Percentiles rank a stretch among this genome's conserved stretches.
Evolutionary conservation across 257 asterid species (phyloP).

Genomic region (Nicotiana otophora): DNA sequence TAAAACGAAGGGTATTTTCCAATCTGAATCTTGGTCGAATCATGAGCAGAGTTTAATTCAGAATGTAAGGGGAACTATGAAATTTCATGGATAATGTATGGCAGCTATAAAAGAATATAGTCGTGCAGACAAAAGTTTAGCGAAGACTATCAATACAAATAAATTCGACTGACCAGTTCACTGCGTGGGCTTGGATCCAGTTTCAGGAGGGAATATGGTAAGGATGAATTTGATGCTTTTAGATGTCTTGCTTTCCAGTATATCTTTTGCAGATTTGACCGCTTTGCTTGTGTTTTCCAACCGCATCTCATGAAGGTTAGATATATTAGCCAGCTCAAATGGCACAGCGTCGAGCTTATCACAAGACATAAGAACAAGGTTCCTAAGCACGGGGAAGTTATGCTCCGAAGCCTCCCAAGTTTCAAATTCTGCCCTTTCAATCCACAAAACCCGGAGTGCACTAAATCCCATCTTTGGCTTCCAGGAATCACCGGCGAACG

Average conservation of each 20-base stretch:
- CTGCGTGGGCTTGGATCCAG: not conserved
- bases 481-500: not conserved
- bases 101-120: not conserved
- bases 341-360: not conserved
- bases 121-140: not conserved
- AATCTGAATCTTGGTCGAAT: no score
- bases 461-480: not conserved
- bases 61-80: no score
- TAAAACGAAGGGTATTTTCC: no score
- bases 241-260: not conserved
- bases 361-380: not conserved
- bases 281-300: not conserved
- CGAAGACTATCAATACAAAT: not conserved
- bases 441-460: not conserved
- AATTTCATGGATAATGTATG: not conserved
- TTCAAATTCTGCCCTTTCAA: not conserved
- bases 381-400: not conserved
- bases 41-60: no score
- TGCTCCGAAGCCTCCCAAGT: not conserved
- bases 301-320: not conserved
- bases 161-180: not conserved
- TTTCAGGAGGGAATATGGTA: not conserved
- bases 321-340: not conserved
- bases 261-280: not conserved
- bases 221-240: not conserved